Conservation (phyloP, 2,329 filamentous ascomycete species). For the Penicillium sp. region DNA sequence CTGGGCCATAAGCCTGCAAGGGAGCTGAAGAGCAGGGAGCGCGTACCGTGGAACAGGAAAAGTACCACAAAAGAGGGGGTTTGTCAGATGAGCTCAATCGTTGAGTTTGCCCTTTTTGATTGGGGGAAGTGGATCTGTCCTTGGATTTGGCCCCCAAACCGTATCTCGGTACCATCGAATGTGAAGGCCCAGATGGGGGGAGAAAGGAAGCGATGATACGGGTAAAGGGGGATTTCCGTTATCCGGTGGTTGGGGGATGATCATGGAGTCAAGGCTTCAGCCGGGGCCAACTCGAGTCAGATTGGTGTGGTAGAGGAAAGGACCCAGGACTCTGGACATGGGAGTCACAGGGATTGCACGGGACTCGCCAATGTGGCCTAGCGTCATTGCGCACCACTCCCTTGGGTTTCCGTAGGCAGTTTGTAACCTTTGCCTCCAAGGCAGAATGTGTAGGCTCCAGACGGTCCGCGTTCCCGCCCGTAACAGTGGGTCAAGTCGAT, state of each 20-base stretch:
- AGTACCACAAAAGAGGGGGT: not conserved
- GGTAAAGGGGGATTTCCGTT: not conserved
- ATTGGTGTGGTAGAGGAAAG: no score
- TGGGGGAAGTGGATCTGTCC: no score
- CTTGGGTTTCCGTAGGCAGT: not conserved
- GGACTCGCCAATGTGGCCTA: not conserved
- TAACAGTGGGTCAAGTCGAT: not conserved
- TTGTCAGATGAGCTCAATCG: not conserved
- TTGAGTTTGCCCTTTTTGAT: no score
- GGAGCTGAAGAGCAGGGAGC: not conserved
- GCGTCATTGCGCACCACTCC: not conserved
- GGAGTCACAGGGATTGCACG: not conserved
- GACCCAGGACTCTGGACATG: not conserved
- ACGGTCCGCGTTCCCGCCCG: constrained; percentile 6
- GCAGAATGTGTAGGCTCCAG: not conserved
- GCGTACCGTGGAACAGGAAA: not conserved
- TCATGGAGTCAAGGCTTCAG: not conserved
- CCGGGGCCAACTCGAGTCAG: not conserved
- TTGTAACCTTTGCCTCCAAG: not conserved
- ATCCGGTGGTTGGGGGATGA: no score
- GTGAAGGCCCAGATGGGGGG: no score
- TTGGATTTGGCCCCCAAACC: no score
- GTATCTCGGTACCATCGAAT: not conserved
- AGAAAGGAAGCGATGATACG: not conserved
- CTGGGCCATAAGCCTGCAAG: not conserved